Conservation (phyloP, 371 early-diverging fungal species). For the Mucor ambiguus region DNA sequence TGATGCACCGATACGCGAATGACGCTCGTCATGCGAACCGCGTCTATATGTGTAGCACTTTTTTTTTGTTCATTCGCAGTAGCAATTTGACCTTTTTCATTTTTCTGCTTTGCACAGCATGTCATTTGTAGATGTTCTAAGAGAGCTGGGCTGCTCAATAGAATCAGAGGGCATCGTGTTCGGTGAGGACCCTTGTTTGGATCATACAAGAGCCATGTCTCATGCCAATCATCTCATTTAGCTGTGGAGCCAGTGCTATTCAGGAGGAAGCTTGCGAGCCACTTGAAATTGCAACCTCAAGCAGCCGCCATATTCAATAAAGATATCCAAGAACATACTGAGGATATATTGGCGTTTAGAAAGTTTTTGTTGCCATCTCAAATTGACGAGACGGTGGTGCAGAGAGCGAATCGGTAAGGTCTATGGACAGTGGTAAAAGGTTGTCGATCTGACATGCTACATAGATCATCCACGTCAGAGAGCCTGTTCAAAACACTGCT, state of each 20-base stretch:
- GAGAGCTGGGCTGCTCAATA: slow-evolving; percentile 20
- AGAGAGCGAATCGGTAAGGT: slow-evolving; percentile 21
- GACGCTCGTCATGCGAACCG: neutral
- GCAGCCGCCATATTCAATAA: slow-evolving; percentile 30
- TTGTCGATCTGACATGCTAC: neutral
- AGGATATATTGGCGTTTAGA: slow-evolving; percentile 32
- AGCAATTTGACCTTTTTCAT: neutral
- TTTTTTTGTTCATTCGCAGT: neutral
- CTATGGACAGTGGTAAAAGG: neutral
- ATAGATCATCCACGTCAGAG: slow-evolving; percentile 36
- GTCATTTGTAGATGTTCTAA: slow-evolving; percentile 13
- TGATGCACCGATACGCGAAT: slow-evolving; percentile 5
- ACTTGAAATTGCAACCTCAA: slow-evolving; percentile 28
- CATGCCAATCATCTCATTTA: neutral
- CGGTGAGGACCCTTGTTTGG: slow-evolving; percentile 4
- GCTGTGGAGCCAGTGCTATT: slow-evolving; percentile 26
- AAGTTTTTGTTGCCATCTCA: slow-evolving; percentile 40
- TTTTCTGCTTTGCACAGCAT: slow-evolving; percentile 7
- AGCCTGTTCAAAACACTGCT: slow-evolving; percentile 68
- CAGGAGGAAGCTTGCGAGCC: slow-evolving; percentile 38
- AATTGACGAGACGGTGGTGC: slow-evolving; percentile 18
- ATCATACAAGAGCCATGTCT: neutral
- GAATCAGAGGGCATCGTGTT: slow-evolving; percentile 8
- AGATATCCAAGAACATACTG: slow-evolving; percentile 27
- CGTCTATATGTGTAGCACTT: neutral